These are phyloP conservation scores for Fusarium lyarnte DNA, from an alignment of 2,329 filamentous ascomycete species.

Conservation along the genomic window DNA sequence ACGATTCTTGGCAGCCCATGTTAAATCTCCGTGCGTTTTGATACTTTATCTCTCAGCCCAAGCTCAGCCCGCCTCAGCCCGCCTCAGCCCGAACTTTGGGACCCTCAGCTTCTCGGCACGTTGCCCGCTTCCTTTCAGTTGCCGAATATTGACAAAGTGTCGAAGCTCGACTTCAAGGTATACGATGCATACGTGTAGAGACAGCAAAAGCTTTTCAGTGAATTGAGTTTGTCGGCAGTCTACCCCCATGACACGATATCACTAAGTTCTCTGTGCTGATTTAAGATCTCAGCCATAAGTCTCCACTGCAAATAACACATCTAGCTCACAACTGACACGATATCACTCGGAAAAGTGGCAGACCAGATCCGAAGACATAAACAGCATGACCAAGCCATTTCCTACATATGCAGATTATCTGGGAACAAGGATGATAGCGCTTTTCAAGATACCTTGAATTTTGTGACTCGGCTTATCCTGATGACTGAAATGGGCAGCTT, in stretches of 20 bases:
- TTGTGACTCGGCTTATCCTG: fast-evolving
- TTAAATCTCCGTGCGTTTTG: too few species aligned
- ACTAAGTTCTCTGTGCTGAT: too few species aligned
- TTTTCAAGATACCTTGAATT: background rate
- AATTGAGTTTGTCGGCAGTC: background rate
- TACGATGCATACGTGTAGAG: fast-evolving
- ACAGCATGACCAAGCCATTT: fast-evolving
- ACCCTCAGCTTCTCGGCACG: fast-evolving
- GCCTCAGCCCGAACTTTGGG: too few species aligned
- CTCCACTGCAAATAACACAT: too few species aligned
- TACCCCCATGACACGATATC: fast-evolving
- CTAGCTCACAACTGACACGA: too few species aligned
- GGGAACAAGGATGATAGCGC: fast-evolving
- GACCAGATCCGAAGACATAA: fast-evolving
- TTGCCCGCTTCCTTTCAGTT: fast-evolving
- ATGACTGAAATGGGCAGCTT: background rate
- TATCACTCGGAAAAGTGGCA: fast-evolving
- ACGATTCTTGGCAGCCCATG: too few species aligned
- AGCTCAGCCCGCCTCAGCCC: too few species aligned
- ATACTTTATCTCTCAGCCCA: too few species aligned
- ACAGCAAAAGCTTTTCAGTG: fast-evolving
- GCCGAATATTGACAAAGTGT: fast-evolving
- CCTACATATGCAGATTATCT: fast-evolving
- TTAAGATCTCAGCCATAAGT: too few species aligned
- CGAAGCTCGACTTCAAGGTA: background rate